Conservation (phyloP, 2,329 filamentous ascomycete genomes). For the Aspergillus fumigatiaffinis region DNA sequence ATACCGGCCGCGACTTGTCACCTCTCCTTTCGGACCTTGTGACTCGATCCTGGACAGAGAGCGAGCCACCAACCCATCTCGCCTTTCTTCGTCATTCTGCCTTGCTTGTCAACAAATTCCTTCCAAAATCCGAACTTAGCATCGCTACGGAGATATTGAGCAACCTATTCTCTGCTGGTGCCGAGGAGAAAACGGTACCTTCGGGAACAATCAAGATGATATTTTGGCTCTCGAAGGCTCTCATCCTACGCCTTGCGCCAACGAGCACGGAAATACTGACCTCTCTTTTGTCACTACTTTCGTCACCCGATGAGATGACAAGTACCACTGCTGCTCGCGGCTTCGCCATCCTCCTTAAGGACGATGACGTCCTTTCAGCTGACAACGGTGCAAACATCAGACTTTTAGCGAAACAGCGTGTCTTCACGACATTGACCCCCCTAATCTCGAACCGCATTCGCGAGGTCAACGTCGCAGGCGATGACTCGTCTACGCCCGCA, state of each 20-base stretch:
- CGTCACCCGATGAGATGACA: conserved; percentile 42
- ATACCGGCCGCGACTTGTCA: conserved; percentile 28
- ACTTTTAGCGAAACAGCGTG: conserved; percentile 60
- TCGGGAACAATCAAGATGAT: conserved; percentile 49
- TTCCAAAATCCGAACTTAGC: conserved; percentile 30
- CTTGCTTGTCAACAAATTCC: conserved; percentile 40
- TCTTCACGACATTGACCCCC: conserved; percentile 58
- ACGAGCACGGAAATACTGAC: conserved; percentile 49
- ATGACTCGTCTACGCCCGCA: conserved; percentile 17
- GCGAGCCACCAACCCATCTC: conserved; percentile 35
- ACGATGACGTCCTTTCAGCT: conserved; percentile 58
- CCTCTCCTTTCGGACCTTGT: conserved; percentile 35
- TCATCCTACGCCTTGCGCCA: conserved; percentile 52
- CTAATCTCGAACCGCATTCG: conserved; percentile 53
- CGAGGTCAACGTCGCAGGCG: conserved; percentile 30
- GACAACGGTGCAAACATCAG: conserved; percentile 60
- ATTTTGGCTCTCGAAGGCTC: conserved; percentile 60
- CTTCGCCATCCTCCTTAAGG: conserved; percentile 57
- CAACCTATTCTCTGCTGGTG: conserved; percentile 23
- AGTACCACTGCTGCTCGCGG: conserved; percentile 52
- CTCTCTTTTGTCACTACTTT: conserved; percentile 45
- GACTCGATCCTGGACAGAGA: conserved; percentile 27
- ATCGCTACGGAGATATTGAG: conserved; percentile 30
- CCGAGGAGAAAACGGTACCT: conserved; percentile 22
- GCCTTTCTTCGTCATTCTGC: conserved; percentile 42